Evolutionary conservation across 345 rosid species (phyloP).

Genomic region (Lepidium africanum): DNA sequence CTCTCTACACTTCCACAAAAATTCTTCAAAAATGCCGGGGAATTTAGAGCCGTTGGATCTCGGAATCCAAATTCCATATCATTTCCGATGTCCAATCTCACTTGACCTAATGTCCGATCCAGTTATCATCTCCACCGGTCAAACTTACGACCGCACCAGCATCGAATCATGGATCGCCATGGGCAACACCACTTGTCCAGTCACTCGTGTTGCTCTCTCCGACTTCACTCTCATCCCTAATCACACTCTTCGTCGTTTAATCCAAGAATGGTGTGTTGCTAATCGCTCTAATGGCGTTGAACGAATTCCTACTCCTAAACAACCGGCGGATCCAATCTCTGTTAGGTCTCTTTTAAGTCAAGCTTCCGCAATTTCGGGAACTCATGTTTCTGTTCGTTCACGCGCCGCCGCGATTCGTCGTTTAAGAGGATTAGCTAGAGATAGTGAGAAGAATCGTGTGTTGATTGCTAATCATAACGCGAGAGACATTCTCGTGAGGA

Average conservation of each 20-base stretch:
- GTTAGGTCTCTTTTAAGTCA: conserved; percentile 58
- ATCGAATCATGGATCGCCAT: conserved; percentile 96
- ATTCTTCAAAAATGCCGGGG: conserved; percentile 38
- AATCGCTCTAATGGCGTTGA: conserved; percentile 69
- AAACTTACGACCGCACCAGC: conserved; percentile 90
- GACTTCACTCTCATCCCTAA: conserved; percentile 91
- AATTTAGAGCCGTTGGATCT: conserved; percentile 78
- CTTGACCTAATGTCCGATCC: conserved; percentile 98
- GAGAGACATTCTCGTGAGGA: conserved; percentile 30
- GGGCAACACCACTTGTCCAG: conserved; percentile 92
- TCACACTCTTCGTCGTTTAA: conserved; percentile 96
- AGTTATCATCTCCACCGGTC: conserved; percentile 84
- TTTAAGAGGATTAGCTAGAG: conserved; percentile 75
- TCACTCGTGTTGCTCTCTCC: conserved; percentile 62
- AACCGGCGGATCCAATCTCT: conserved; percentile 77
- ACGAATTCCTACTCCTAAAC: conserved; percentile 93
- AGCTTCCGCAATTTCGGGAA: conserved; percentile 39
- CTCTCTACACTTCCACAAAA: background rate
- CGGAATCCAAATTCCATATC: conserved; percentile 69
- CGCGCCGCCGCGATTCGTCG: conserved; percentile 77
- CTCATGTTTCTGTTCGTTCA: conserved; percentile 31
- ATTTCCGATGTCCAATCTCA: conserved; percentile 95
- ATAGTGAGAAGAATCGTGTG: conserved; percentile 73
- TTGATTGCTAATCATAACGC: conserved; percentile 60
- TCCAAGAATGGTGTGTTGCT: conserved; percentile 97